Evolutionary conservation across 2,329 filamentous ascomycete species (phyloP).

Genomic region (Pseudogymnoascus sp.): DNA sequence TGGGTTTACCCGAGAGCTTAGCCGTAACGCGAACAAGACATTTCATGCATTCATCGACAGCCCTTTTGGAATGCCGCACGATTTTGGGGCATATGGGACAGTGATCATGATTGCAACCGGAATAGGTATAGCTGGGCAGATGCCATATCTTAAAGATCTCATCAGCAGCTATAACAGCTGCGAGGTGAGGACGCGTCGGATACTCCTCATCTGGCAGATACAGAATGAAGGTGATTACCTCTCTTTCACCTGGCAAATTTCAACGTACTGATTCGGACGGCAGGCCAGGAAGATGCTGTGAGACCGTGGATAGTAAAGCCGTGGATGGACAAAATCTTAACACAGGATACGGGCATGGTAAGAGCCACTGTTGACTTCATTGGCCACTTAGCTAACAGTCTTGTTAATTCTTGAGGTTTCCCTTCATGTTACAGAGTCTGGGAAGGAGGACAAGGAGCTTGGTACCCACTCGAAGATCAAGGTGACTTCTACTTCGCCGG

Average conservation of each 20-base stretch:
- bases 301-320: conserved; percentile 2
- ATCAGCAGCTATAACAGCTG: conserved; percentile 18
- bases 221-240: conserved; percentile 13
- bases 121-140: conserved; percentile 17
- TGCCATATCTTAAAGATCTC: conserved; percentile 18
- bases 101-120: conserved; percentile 16
- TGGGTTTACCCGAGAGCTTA: conserved; percentile 15
- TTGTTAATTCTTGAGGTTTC: conserved; percentile 10
- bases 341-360: conserved; percentile 14
- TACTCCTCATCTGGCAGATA: conserved; percentile 17
- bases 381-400: conserved; percentile 7
- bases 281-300: not conserved
- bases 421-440: conserved; percentile 7
- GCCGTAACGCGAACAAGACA: not conserved
- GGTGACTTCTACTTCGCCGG: conserved; percentile 4
- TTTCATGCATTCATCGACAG: conserved; percentile 14
- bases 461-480: conserved; percentile 12
- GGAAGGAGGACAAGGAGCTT: conserved; percentile 9
- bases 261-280: not conserved
- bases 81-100: conserved; percentile 15
- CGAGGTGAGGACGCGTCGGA: conserved; percentile 12
- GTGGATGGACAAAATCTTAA: conserved; percentile 16
- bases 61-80: conserved; percentile 11
- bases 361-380: not conserved
- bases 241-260: not conserved